These are phyloP conservation scores for Cenchrus purpureus DNA, from an alignment of 176 grass and related monocot genomes.

Conservation along the genomic window DNA sequence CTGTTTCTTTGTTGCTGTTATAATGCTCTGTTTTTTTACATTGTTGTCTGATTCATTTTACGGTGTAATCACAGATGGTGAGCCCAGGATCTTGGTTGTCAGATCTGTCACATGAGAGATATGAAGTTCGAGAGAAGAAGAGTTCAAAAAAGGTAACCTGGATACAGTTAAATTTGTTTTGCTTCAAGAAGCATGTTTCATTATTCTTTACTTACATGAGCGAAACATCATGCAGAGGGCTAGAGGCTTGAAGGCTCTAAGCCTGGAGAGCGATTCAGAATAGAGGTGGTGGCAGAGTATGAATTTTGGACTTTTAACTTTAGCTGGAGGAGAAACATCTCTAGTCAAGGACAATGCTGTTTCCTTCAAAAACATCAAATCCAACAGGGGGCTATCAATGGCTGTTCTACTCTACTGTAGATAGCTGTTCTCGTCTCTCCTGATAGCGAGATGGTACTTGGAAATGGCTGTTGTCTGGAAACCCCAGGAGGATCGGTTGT, in stretches of 20 bases:
- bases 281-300: conserved; percentile 24
- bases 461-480: background rate
- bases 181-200: background rate
- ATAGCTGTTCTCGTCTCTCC: background rate
- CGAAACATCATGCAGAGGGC: conserved; percentile 67
- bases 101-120: conserved; percentile 93
- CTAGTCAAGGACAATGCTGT: conserved; percentile 13
- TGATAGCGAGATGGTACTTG: background rate
- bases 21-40: background rate
- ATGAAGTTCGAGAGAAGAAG: conserved; percentile 99
- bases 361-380: conserved; percentile 38
- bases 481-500: background rate
- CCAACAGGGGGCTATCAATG: background rate
- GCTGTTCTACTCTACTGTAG: background rate
- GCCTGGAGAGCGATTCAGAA: conserved; percentile 92
- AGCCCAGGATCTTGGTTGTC: conserved; percentile 94
- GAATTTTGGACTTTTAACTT: conserved; percentile 36
- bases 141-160: conserved; percentile 76
- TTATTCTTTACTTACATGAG: background rate
- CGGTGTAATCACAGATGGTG: conserved; percentile 58
- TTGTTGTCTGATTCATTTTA: conserved; percentile 14
- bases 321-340: background rate
- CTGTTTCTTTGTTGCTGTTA: background rate
- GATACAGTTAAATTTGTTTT: background rate
- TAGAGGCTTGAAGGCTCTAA: conserved; percentile 93